phyloP scores from a whole-genome alignment of 2,329 filamentous ascomycete genomes.

The Graphium sp. region DNA sequence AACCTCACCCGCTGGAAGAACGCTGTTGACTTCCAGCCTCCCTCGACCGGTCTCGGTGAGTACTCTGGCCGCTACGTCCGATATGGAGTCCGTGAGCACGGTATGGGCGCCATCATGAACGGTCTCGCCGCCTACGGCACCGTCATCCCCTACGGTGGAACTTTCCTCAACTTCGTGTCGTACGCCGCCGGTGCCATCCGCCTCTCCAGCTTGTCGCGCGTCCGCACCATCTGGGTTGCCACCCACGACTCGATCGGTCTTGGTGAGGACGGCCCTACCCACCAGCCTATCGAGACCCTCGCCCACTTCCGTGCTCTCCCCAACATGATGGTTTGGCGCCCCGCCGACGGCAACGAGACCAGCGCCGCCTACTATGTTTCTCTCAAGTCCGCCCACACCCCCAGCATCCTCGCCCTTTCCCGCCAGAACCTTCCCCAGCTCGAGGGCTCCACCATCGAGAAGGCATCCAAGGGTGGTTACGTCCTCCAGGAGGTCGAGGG shows the following conservation, averaged over 20 bases:
- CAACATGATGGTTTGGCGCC: conserved; percentile 99
- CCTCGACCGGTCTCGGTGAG: conserved; percentile 68
- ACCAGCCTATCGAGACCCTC: conserved; percentile 97
- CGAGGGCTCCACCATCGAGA: conserved; percentile 80
- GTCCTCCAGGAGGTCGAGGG: conserved; percentile 70
- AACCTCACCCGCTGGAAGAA: conserved; percentile 99
- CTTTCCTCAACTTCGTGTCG: conserved; percentile 98
- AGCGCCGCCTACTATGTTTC: conserved; percentile 95
- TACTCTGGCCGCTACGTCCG: conserved; percentile 84
- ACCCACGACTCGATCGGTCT: conserved; percentile 99
- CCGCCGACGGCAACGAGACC: conserved; percentile 95
- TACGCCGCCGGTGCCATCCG: conserved; percentile 93
- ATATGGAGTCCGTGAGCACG: conserved; percentile 85
- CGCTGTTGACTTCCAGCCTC: conserved; percentile 93
- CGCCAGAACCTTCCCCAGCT: conserved; percentile 98
- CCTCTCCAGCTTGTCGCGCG: conserved; percentile 79
- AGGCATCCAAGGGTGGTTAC: conserved; percentile 90
- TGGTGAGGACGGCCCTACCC: conserved; percentile 94
- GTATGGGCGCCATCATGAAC: conserved; percentile 86
- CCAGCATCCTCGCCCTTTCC: conserved; percentile 84
- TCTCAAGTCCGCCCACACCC: conserved; percentile 75
- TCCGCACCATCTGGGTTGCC: conserved; percentile 86
- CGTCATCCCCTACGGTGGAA: conserved; percentile 83
- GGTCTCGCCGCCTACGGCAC: conserved; percentile 92
- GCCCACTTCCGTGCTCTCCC: conserved; percentile 96